Evolutionary conservation across 2,329 filamentous ascomycete species (phyloP).

Genomic region (Penicillium sp.): DNA sequence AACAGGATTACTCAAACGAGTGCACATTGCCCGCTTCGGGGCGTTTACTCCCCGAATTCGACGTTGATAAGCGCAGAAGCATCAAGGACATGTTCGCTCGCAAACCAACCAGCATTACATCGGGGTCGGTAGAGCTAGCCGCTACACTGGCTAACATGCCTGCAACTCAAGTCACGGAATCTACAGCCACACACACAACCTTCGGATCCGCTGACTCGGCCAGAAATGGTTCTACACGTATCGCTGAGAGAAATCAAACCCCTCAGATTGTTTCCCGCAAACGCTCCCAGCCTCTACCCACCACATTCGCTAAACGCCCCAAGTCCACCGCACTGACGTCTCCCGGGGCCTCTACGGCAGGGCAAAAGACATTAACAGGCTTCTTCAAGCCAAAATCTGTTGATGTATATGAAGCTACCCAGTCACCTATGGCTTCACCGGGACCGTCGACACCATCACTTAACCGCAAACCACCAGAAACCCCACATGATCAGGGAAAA

Average conservation of each 20-base stretch:
- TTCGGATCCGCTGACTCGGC: neutral
- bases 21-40: slow-evolving; percentile 72
- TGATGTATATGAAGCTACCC: neutral
- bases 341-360: slow-evolving; percentile 38
- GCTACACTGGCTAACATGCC: neutral
- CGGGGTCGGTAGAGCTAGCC: slow-evolving; percentile 10
- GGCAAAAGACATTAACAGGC: slow-evolving; percentile 66
- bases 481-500: neutral
- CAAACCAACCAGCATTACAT: slow-evolving; percentile 43
- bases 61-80: slow-evolving; percentile 65
- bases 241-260: neutral
- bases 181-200: neutral
- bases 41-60: slow-evolving; percentile 80
- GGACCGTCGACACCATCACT: neutral
- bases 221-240: neutral
- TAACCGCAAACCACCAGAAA: neutral
- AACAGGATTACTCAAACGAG: slow-evolving; percentile 64
- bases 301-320: slow-evolving; percentile 48
- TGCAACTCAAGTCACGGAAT: neutral
- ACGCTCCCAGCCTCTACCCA: slow-evolving; percentile 37
- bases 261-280: slow-evolving; percentile 31
- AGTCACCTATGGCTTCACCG: neutral
- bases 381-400: slow-evolving; percentile 69
- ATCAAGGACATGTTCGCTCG: slow-evolving; percentile 91
- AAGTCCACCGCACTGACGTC: slow-evolving; percentile 43